These are phyloP conservation scores for Aspergillus affinis DNA, from an alignment of 495 filamentous ascomycete species.

Conservation along the genomic window DNA sequence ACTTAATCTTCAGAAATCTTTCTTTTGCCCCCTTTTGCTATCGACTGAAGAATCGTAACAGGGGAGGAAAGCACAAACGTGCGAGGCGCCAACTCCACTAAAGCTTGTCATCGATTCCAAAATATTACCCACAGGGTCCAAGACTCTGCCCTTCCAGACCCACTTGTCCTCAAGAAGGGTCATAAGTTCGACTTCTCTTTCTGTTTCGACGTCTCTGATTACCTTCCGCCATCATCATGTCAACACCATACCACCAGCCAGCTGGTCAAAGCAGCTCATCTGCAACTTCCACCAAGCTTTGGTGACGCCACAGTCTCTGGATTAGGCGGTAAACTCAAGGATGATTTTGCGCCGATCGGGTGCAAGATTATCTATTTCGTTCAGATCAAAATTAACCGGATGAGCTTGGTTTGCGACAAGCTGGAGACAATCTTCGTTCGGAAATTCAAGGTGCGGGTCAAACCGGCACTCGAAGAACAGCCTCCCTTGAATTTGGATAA, in stretches of 20 bases:
- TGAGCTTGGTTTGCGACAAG: constrained; percentile 52
- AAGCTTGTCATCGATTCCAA: constrained; percentile 47
- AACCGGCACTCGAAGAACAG: constrained; percentile 62
- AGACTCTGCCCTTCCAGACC: constrained; percentile 57
- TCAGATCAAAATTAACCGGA: constrained; percentile 47
- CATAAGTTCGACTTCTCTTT: constrained; percentile 64
- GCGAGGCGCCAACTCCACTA: constrained; percentile 1
- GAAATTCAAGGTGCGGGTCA: constrained; percentile 55
- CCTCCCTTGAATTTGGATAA: constrained; percentile 60
- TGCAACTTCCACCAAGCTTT: constrained; percentile 67
- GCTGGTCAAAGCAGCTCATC: constrained; percentile 61
- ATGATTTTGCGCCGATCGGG: constrained; percentile 72
- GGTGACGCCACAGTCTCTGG: constrained; percentile 46
- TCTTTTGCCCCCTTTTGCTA: not conserved
- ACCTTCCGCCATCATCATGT: constrained; percentile 57
- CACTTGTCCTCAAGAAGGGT: constrained; percentile 57
- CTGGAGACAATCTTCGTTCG: constrained; percentile 24
- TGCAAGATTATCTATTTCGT: constrained; percentile 62
- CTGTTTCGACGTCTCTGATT: constrained; percentile 68
- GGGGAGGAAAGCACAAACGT: constrained; percentile 17
- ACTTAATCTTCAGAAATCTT: not conserved
- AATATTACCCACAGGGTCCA: constrained; percentile 64
- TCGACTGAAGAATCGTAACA: constrained; percentile 1
- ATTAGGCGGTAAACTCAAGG: constrained; percentile 39
- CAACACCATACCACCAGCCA: constrained; percentile 34